These are phyloP conservation scores for Austroboletus novae-zelandiae DNA, from an alignment of 1,284 basidiomycete genomes.

Conservation along the genomic window DNA sequence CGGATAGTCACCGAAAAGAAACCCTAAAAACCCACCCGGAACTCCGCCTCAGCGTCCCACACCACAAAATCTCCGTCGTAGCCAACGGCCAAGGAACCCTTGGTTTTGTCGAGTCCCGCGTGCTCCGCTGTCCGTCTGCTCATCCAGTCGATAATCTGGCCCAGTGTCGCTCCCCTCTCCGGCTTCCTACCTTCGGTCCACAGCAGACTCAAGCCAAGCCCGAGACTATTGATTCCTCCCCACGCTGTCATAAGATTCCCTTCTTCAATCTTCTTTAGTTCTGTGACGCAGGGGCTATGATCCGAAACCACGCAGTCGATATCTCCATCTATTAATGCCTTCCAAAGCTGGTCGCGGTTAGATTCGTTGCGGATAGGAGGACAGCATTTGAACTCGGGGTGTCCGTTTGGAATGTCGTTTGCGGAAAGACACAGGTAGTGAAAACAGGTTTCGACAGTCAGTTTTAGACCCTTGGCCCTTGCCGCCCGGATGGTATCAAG, in stretches of 20 bases:
- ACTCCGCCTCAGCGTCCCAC: constrained; percentile 73
- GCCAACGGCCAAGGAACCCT: constrained; percentile 73
- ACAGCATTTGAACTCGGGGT: constrained; percentile 89
- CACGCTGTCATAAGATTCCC: constrained; percentile 86
- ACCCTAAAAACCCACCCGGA: constrained; percentile 42
- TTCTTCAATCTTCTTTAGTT: constrained; percentile 77
- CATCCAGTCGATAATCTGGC: constrained; percentile 72
- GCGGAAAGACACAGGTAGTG: constrained; percentile 82
- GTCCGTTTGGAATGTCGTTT: constrained; percentile 64
- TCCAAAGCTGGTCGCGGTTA: constrained; percentile 78
- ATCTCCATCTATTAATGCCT: constrained; percentile 73
- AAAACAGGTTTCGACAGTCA: constrained; percentile 93
- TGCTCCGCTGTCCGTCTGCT: constrained; percentile 72
- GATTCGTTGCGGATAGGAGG: constrained; percentile 80
- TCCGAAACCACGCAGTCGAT: constrained; percentile 93
- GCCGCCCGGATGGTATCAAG: constrained; percentile 75
- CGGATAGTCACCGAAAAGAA: constrained; percentile 4
- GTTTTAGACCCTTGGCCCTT: constrained; percentile 55
- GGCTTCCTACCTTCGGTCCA: constrained; percentile 74
- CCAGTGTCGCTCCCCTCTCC: constrained; percentile 52
- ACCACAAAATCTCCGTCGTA: constrained; percentile 83
- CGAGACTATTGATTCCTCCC: constrained; percentile 90
- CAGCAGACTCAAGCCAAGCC: constrained; percentile 80
- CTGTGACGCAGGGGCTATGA: constrained; percentile 85
- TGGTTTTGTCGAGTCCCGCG: constrained; percentile 64